Base-by-base conservation (phyloP, 805 yeast species). In the Danielia oregonensis region DNA sequence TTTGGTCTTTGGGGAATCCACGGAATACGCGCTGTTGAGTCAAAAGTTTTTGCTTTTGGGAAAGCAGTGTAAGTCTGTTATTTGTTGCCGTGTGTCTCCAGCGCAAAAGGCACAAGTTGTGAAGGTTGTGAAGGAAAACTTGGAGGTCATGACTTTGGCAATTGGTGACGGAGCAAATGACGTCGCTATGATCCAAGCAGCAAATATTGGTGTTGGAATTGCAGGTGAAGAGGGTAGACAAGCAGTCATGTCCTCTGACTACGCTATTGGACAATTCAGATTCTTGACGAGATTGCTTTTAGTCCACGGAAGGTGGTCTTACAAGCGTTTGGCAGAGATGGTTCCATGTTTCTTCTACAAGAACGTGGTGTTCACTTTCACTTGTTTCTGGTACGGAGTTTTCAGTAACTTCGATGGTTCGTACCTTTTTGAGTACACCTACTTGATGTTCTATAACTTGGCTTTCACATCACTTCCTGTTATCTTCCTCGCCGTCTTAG, bases 221-320 rank as follows among this genome's bases (percentile, higher is more conserved):
- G 89, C 89, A 3, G 95, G 95, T 62, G 93, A 85, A 65, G 95
- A 85, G 66, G 95, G 95, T 53, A 68, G 93, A 42, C 93, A 84
- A 59, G 93, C 93, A 13, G 93, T 76, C 4, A 85, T 85, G 94
- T 80, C 88, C 17, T 80, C 91, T 1, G 95, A 85, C 63, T 85
- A 82, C 59, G 95, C 91, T 14, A 63, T 85, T 51, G 93, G 91
- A 16, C 95, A 85, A 55, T 85, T 85, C 59, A 72, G 93, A 51
- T 85, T 71, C 50, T 58, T 85, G 42, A 68, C 82, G 0, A 72
- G 85, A 46, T 63, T 85, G 42, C 60, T 85, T 7, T 58, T 85
- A 32, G 85, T 81, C 18, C 95, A 85, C 59, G 95, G 95, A 21
- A 70, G 93, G 59, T 85, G 95, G 95, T 81, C 88, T 1, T 85